These are phyloP conservation scores for Ogataea populi-albae DNA, from an alignment of 805 yeast genomes.

Conservation along the genomic window DNA sequence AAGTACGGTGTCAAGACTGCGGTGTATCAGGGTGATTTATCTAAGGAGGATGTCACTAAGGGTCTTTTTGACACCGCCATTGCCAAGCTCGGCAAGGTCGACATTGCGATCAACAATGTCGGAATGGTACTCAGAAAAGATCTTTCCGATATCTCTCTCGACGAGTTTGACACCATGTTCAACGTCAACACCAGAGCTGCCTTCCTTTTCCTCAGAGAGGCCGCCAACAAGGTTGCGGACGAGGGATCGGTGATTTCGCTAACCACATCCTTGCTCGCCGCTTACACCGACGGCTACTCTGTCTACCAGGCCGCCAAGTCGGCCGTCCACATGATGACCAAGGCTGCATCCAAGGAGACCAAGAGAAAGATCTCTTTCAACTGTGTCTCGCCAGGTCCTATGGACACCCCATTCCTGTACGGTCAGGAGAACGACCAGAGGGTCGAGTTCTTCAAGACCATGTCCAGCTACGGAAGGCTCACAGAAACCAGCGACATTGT, in stretches of 20 bases:
- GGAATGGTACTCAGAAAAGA: conserved; percentile 67
- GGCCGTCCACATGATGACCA: conserved; percentile 51
- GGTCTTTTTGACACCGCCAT: conserved; percentile 46
- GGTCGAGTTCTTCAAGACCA: conserved; percentile 54
- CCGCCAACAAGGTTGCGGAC: conserved; percentile 48
- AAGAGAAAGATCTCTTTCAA: conserved; percentile 48
- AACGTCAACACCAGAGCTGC: conserved; percentile 56
- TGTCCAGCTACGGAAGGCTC: conserved; percentile 46
- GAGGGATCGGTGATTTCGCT: conserved; percentile 54
- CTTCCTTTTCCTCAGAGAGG: conserved; percentile 57
- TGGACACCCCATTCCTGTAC: conserved; percentile 65
- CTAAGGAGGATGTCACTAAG: conserved; percentile 39
- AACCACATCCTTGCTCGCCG: conserved; percentile 65
- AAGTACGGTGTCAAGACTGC: conserved; percentile 41
- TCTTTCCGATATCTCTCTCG: conserved; percentile 47
- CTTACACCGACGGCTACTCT: conserved; percentile 53
- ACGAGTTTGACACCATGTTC: conserved; percentile 55
- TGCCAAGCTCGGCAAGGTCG: conserved; percentile 46
- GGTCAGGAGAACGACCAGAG: conserved; percentile 55
- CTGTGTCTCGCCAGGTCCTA: conserved; percentile 63
- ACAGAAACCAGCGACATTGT: conserved; percentile 60
- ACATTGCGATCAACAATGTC: conserved; percentile 65
- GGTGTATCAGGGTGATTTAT: conserved; percentile 41
- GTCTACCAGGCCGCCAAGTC: conserved; percentile 57
- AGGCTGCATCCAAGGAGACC: conserved; percentile 55